Percentiles rank a stretch among this genome's conserved stretches.
Conservation (phyloP, 306 rosid genomes). For the Trifolium subterraneum region DNA sequence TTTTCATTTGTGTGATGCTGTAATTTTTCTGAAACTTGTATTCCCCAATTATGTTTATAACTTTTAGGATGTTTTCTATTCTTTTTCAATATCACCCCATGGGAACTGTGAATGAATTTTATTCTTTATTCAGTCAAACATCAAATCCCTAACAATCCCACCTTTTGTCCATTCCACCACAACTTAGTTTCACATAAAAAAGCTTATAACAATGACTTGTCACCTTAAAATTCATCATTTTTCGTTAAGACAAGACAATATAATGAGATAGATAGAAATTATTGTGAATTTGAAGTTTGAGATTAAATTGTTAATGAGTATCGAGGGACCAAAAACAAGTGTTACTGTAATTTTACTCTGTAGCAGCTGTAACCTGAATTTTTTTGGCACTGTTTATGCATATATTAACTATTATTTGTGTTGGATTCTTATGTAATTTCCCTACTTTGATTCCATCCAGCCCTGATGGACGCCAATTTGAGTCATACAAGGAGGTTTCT, state of each 20-base stretch:
- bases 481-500: slow-evolving; percentile 71
- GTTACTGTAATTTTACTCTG: slow-evolving; percentile 20
- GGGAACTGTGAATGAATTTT: neutral
- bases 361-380: slow-evolving; percentile 18
- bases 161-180: neutral
- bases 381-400: slow-evolving; percentile 21
- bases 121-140: neutral
- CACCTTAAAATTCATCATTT: neutral
- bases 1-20: neutral
- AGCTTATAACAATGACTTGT: neutral
- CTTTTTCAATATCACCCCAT: neutral
- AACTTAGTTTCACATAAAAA: neutral
- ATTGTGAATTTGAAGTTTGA: neutral
- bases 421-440: slow-evolving; percentile 47
- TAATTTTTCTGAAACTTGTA: neutral
- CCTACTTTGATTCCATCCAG: slow-evolving; percentile 62
- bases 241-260: neutral
- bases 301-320: neutral
- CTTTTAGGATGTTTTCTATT: neutral
- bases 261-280: neutral
- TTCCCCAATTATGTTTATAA: neutral
- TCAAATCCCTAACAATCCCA: slow-evolving; percentile 1
- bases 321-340: slow-evolving; percentile 1
- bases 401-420: slow-evolving; percentile 15
- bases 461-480: slow-evolving; percentile 81